Evolutionary conservation across 2,329 filamentous ascomycete genomes (phyloP), one percentile per base, ranked within the genome.

Genomic region (Fusarium tricinctum): DNA sequence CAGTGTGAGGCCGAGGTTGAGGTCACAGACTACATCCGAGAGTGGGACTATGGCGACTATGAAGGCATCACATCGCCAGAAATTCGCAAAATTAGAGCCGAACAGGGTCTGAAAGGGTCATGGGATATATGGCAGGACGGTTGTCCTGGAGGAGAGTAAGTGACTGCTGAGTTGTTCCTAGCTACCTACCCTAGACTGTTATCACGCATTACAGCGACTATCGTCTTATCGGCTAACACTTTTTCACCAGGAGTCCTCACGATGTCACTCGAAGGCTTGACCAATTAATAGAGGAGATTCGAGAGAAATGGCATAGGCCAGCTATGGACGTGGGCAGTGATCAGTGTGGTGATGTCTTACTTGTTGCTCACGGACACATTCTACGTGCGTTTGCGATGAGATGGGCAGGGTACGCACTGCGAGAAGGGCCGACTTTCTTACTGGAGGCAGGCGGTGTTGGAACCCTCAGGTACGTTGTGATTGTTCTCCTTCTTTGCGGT

Each of bases 41-140:
- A 96, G 78, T 96, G 93, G 93, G 91, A 96, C 79, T 97, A 97
- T 75, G 93, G 92, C 44, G 87, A 91, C 70, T 97, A 97, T 75
- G 93, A 97, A 80, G 93, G 93, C 10, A 86, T 96, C 75, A 93
- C 91, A 35, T 90, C 86, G 65, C 80, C 84, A 17, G 84, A 93
- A 69, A 97, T 97, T 75, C 83, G 86, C 50, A 83, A 84, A 52
- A 74, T 81, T 69, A 86, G 86, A 50, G 83, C 80, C 62, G 81
- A 85, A 73, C 81, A 88, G 60, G 92, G 91, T 9, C 81, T 86
- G 20, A 69, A 82, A 40, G 84, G 81, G 6, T 78, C 80, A 23
- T 97, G 93, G 93, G 91, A 96, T 80, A 97, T 97, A 68, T 97
- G 93, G 93, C 84, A 82, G n/a, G 93, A 97, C 76, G 93, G 93